A percentile compares a stretch with the other conserved stretches of the same genome.
These are phyloP conservation scores for Tricholoma bakamatsutake DNA, from an alignment of 768 basidiomycete genomes.

Conservation along the genomic window DNA sequence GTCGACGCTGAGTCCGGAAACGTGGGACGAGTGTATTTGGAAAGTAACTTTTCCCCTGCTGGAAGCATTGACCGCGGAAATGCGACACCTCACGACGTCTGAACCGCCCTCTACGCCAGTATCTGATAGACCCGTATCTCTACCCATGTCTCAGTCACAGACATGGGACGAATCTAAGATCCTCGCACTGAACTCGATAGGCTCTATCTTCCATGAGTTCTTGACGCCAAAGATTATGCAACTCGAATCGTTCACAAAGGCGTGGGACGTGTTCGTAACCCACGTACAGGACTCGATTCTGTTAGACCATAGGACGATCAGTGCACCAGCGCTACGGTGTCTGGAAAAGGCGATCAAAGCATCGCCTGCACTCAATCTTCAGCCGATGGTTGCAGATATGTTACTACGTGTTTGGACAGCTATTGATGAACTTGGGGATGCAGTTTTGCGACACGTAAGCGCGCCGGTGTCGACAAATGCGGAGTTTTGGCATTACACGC, in stretches of 20 bases:
- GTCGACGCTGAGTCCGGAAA: conserved; percentile 69
- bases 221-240: conserved; percentile 65
- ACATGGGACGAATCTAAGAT: conserved; percentile 88
- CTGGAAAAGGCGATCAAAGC: conserved; percentile 75
- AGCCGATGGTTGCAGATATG: conserved; percentile 35
- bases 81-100: conserved; percentile 33
- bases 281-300: conserved; percentile 70
- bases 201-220: conserved; percentile 81
- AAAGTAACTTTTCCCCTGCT: conserved; percentile 84
- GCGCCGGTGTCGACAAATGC: conserved; percentile 7
- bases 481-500: conserved; percentile 23
- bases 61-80: conserved; percentile 57
- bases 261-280: conserved; percentile 70
- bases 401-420: conserved; percentile 67
- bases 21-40: conserved; percentile 93
- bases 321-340: conserved; percentile 80
- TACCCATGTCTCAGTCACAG: conserved; percentile 22
- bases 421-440: conserved; percentile 60
- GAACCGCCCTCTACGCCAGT: background rate
- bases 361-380: conserved; percentile 37
- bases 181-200: conserved; percentile 78
- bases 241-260: conserved; percentile 60
- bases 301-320: conserved; percentile 61
- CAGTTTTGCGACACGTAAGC: conserved; percentile 32
- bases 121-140: background rate